Evolutionary conservation across 208 protist genomes (phyloP).

Genomic region (Trypanosoma cruzi): DNA sequence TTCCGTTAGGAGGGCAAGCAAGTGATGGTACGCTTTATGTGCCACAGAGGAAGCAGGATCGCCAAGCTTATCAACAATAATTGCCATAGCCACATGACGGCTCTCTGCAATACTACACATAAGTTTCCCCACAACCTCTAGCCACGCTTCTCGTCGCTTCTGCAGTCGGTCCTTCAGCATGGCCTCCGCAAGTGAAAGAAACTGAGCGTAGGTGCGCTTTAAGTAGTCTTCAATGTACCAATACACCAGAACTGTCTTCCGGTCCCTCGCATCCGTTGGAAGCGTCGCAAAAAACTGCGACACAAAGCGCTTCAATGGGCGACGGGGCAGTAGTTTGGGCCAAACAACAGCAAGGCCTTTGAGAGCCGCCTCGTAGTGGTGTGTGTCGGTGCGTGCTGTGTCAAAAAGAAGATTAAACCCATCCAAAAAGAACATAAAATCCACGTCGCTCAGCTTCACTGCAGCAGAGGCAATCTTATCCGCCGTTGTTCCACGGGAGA

Average conservation of each 20-base stretch:
- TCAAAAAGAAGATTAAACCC: conserved; percentile 91
- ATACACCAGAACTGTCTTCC: conserved; percentile 80
- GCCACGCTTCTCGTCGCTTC: conserved; percentile 84
- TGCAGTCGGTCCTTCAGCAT: conserved; percentile 91
- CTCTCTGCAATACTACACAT: conserved; percentile 83
- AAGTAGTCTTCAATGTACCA: conserved; percentile 94
- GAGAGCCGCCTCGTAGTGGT: conserved; percentile 91
- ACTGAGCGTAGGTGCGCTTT: conserved; percentile 90
- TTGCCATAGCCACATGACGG: conserved; percentile 76
- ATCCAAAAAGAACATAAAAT: conserved; percentile 93
- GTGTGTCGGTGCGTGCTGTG: conserved; percentile 85
- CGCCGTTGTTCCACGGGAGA: conserved; percentile 81
- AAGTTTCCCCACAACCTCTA: conserved; percentile 87
- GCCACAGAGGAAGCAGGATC: conserved; percentile 71
- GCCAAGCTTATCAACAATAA: conserved; percentile 93
- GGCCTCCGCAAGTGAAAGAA: conserved; percentile 82
- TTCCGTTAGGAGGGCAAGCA: conserved; percentile 82
- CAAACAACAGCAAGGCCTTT: conserved; percentile 89
- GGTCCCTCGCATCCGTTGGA: conserved; percentile 60
- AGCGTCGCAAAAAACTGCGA: conserved; percentile 93
- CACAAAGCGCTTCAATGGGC: conserved; percentile 87
- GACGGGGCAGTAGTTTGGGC: conserved; percentile 84
- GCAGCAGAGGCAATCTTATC: conserved; percentile 90
- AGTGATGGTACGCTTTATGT: conserved; percentile 88
- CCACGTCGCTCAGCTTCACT: conserved; percentile 88